Evolutionary conservation across 345 rosid species (phyloP).

Genomic region (Alliaria petiolata): DNA sequence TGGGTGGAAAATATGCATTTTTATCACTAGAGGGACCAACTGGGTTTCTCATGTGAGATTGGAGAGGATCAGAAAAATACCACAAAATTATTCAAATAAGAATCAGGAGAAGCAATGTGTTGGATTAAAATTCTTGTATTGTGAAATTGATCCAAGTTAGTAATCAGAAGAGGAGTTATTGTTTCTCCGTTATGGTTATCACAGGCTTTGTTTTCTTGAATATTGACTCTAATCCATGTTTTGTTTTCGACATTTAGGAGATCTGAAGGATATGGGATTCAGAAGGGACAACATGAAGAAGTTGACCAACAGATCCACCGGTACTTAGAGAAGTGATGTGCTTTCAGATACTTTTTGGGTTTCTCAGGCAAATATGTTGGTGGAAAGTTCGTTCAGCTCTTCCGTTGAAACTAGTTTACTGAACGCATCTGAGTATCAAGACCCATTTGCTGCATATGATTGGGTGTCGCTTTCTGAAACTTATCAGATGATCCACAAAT

Average conservation of each 20-base stretch:
- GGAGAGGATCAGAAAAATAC: not conserved
- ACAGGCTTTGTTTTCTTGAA: constrained; percentile 1
- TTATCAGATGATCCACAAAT: constrained; percentile 54
- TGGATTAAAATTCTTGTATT: not conserved
- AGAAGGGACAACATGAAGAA: not conserved
- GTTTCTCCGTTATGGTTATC: too few relatives aligned
- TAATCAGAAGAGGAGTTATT: not conserved
- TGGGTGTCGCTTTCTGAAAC: constrained; percentile 37
- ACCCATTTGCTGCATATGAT: constrained; percentile 32
- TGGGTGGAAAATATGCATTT: not conserved
- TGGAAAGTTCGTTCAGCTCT: constrained; percentile 38
- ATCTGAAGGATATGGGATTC: not conserved
- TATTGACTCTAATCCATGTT: constrained; percentile 19
- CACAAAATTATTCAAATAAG: not conserved
- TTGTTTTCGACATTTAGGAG: constrained; percentile 21
- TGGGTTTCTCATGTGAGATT: constrained; percentile 4
- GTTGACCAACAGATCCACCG: too few relatives aligned
- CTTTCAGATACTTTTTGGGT: constrained; percentile 23
- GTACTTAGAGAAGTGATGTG: too few relatives aligned
- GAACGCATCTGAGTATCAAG: constrained; percentile 37
- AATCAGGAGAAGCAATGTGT: constrained; percentile 1
- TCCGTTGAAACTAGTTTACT: constrained; percentile 37
- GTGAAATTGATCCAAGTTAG: constrained; percentile 1
- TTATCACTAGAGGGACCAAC: not conserved
- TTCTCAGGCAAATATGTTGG: constrained; percentile 36